A percentile compares a stretch with the other conserved stretches of the same genome.
Evolutionary conservation across 2,329 filamentous ascomycete species (phyloP).

Genomic region (Purpureocillium lavendulum): DNA sequence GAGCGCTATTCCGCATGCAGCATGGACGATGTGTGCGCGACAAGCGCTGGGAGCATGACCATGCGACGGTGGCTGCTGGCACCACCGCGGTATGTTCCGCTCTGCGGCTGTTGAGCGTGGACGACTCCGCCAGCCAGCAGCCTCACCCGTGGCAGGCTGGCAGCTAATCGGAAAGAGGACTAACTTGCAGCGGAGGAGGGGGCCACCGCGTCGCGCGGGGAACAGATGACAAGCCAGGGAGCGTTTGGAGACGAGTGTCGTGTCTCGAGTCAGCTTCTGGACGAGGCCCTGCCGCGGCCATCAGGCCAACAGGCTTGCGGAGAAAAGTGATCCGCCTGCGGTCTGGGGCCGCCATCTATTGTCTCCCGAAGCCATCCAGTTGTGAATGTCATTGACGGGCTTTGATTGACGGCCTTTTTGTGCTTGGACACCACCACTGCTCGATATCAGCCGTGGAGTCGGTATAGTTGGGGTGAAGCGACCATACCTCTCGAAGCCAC

Average conservation of each 20-base stretch:
- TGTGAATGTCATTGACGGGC: too few relatives aligned
- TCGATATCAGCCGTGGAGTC: too few relatives aligned
- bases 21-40: not conserved
- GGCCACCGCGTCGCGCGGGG: not conserved
- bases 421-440: too few relatives aligned
- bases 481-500: too few relatives aligned
- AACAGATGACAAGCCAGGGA: slow-evolving; percentile 2
- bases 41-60: not conserved
- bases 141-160: slow-evolving; percentile 2
- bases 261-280: too few relatives aligned
- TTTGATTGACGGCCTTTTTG: too few relatives aligned
- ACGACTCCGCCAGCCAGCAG: not conserved
- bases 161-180: slow-evolving; percentile 2
- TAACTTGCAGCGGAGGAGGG: not conserved
- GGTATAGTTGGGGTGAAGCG: too few relatives aligned
- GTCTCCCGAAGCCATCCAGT: too few relatives aligned
- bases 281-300: slow-evolving; percentile 6
- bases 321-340: too few relatives aligned
- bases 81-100: slow-evolving; percentile 5
- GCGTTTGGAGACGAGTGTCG: not conserved
- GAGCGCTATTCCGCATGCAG: slow-evolving; percentile 1
- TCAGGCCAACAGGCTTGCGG: not conserved
- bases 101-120: not conserved
- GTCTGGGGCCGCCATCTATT: too few relatives aligned
- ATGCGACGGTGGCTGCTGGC: slow-evolving; percentile 4